Base-by-base conservation (phyloP, 108 stramenopile species). In the Nannochloropsis granulata region DNA sequence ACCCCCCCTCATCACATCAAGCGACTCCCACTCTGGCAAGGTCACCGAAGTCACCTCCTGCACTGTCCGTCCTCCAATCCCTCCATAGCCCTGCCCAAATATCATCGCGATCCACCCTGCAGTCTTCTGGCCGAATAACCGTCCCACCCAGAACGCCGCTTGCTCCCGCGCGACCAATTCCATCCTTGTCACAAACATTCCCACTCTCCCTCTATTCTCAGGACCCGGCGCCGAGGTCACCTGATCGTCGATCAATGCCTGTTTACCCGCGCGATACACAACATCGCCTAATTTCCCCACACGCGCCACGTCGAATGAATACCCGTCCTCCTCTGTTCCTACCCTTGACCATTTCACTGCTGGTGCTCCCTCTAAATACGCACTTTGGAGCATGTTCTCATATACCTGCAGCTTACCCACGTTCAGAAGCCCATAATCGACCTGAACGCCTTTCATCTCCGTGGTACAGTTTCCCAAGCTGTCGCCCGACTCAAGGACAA, bases 401-500 rank as follows among this genome's bases (percentile, higher is more conserved):
- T 71, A 71, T 5, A 71, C 56, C 21, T 71, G 56, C 56, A 71
- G 21, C 56, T n/a, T 71, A n/a, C 56, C 56, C 56, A n/a, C 56
- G 56, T 11, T 71, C 56, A 71, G 56, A 16, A 71, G 56, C 21
- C 56, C 56, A 16, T n/a, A 71, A n/a, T 71, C 56, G 56, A 16
- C 16, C n/a, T 71, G 21, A 5, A 71, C 56, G 2, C 56, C 56
- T 71, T 71, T 71, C 56, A 71, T 16, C 56, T 71, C 56, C 21
- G 21, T 71, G 8, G 11, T 71, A n/a, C 56, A 71, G 11, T 71
- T 71, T n/a, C 56, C 56, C 56, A 71, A 16, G 21, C 21, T 71
- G 21, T 71, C 56, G 21, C 56, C 85, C 43, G 46, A 25, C 82
- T 86, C 85, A 24, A 86, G 82, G 43, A 86, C 85, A 45, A 86